A percentile compares a stretch with the other conserved stretches of the same genome.
Conservation (phyloP, 2,329 filamentous ascomycete species). For the Monilinia fructigena region DNA sequence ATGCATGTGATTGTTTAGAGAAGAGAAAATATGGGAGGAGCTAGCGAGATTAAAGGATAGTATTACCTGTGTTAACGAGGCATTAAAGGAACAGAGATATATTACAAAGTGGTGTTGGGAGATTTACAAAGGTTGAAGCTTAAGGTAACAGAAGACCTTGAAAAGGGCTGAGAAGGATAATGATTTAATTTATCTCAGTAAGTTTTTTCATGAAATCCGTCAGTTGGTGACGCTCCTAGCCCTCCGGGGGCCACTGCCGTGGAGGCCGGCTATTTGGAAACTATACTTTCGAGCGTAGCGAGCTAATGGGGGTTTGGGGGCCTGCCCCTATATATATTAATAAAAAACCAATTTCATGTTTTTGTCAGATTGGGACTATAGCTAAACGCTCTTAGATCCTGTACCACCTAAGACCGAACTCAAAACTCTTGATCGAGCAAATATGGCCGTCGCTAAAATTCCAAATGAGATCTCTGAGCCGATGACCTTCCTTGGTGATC, state of each 20-base stretch:
- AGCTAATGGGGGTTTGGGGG: neutral
- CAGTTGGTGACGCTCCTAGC: conserved; percentile 9
- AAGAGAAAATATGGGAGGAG: conserved; percentile 96
- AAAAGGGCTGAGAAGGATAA: conserved; percentile 96
- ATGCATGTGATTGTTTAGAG: conserved; percentile 90
- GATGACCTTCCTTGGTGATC: conserved; percentile 74
- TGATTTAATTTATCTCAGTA: conserved; percentile 86
- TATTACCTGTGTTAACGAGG: conserved; percentile 78
- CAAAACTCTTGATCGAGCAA: conserved; percentile 78
- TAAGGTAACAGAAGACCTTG: conserved; percentile 76
- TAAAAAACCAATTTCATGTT: neutral
- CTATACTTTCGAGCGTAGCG: neutral
- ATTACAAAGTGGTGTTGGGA: conserved; percentile 75
- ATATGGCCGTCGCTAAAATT: conserved; percentile 78
- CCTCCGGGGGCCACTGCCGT: conserved; percentile 15
- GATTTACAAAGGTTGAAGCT: conserved; percentile 82
- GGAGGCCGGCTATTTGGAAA: neutral
- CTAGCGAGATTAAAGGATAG: conserved; percentile 83
- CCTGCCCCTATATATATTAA: neutral
- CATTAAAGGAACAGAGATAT: conserved; percentile 78
- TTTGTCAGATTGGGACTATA: neutral
- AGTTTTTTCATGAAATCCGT: conserved; percentile 34
- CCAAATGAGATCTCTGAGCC: conserved; percentile 82
- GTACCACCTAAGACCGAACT: conserved; percentile 89
- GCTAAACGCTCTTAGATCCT: conserved; percentile 52